Conservation (phyloP, 805 yeast species). For the Ogataea pilisensis region DNA sequence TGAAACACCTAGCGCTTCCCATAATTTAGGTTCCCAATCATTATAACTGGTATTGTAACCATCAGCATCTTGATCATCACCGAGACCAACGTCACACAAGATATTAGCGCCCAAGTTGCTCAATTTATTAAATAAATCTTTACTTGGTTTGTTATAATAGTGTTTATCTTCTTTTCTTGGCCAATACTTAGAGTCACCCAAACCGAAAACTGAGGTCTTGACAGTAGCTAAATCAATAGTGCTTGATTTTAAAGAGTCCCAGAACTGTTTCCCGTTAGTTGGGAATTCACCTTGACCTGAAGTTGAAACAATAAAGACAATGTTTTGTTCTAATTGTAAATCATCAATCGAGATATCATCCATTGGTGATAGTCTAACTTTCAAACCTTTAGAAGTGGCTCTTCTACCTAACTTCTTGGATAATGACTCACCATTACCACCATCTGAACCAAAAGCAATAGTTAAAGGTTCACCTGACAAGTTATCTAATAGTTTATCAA, state of each 20-base stretch:
- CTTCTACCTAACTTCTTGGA: constrained; percentile 76
- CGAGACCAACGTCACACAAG: constrained; percentile 74
- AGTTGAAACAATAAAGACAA: constrained; percentile 67
- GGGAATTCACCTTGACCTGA: constrained; percentile 90
- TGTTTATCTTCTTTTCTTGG: constrained; percentile 94
- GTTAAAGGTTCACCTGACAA: constrained; percentile 89
- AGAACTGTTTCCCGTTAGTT: constrained; percentile 70
- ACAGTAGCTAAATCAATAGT: constrained; percentile 61
- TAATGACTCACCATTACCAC: constrained; percentile 81
- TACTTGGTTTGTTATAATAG: constrained; percentile 88
- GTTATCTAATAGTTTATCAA: constrained; percentile 72
- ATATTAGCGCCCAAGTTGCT: constrained; percentile 68
- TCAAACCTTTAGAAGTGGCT: constrained; percentile 75
- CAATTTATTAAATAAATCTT: constrained; percentile 65
- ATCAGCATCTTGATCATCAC: constrained; percentile 98
- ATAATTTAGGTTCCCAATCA: constrained; percentile 77
- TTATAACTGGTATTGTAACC: constrained; percentile 90
- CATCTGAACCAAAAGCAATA: constrained; percentile 85
- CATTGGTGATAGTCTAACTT: constrained; percentile 60
- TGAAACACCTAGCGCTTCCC: constrained; percentile 89
- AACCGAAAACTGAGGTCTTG: constrained; percentile 63
- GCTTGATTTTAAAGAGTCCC: constrained; percentile 68
- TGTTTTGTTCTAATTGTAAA: constrained; percentile 62
- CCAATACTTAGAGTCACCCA: constrained; percentile 89
- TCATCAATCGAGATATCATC: constrained; percentile 74